Percentiles rank a stretch among this genome's conserved stretches.
Evolutionary conservation across 2,329 filamentous ascomycete genomes (phyloP).

Genomic region (Colletotrichum chlorophyti): DNA sequence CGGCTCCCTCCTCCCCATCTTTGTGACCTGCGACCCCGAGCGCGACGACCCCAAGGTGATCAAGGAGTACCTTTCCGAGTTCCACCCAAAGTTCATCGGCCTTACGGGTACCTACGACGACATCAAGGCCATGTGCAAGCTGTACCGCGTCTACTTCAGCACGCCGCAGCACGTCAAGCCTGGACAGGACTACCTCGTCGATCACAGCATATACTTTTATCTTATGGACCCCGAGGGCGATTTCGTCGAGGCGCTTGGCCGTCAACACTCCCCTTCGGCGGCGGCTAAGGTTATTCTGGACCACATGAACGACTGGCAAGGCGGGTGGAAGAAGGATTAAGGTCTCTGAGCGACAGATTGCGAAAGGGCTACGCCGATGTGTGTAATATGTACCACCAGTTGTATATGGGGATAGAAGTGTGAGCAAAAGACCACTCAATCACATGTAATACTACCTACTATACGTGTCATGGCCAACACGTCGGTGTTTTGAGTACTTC

Average conservation of each 20-base stretch:
- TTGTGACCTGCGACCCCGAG: slow-evolving; percentile 94
- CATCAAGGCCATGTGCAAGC: slow-evolving; percentile 93
- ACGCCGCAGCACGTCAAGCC: slow-evolving; percentile 88
- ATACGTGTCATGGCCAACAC: background rate
- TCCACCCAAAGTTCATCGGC: slow-evolving; percentile 85
- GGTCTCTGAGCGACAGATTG: background rate
- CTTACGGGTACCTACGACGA: slow-evolving; percentile 93
- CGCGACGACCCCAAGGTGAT: slow-evolving; percentile 87
- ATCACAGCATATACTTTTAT: slow-evolving; percentile 99
- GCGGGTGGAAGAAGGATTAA: slow-evolving; percentile 30
- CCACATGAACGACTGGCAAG: slow-evolving; percentile 75
- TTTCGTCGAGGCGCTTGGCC: slow-evolving; percentile 95
- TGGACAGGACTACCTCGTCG: slow-evolving; percentile 95
- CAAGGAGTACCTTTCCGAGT: slow-evolving; percentile 86
- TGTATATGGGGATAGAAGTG: slow-evolving; percentile 20
- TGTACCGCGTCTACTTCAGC: slow-evolving; percentile 96
- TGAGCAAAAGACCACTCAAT: slow-evolving; percentile 27
- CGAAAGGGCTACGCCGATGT: background rate
- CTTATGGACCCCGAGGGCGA: slow-evolving; percentile 98
- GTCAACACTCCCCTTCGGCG: slow-evolving; percentile 90
- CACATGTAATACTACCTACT: slow-evolving; percentile 21
- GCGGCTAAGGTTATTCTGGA: slow-evolving; percentile 84
- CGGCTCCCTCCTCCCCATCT: slow-evolving; percentile 74
- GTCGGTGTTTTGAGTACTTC: background rate
- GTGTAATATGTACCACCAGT: slow-evolving; percentile 28